Base-by-base conservation (phyloP, 495 filamentous ascomycete species). In the Coniosporium apollinis region DNA sequence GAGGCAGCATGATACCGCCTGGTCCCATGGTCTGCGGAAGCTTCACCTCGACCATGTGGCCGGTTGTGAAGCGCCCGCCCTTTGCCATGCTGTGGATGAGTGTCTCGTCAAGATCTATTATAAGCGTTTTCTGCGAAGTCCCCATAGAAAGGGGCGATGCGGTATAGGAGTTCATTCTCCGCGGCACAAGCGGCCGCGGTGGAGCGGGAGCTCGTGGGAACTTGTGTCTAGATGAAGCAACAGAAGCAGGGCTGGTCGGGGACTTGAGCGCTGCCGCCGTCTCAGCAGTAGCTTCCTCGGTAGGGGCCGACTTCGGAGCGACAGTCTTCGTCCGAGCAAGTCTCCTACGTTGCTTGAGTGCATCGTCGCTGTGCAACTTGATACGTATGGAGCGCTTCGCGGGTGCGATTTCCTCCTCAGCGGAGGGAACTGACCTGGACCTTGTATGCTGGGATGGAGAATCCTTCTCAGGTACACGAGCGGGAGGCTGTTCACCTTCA, bases 41-140 rank as follows among this genome's bases (percentile, higher is more conserved):
- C 48, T 87, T 89, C 45, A 97, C 89, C 60, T 97, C 89, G 21
- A 97, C 87, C 89, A 96, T 96, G 57, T 97, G 91, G 16, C 89
- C 89, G 18, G 81, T 86, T 45, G 77, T 82, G 84, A 93, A 94
- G 26, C 85, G 72, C 22, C 87, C 86, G 19, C 89, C 89, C 54
- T 94, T 94, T 30, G 87, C 83, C 59, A 94, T 77, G 52, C 84
- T 93, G 61, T 97, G 89, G 48, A 97, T 96, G 34, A 97, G 61
- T 0, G 89, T 97, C 51, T 97, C 89, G 54, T 97, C 89, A 11
- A 97, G 70, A 52, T 97, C 89, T 19, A 97, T 66, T 45, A 97
- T 87, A 39, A 97, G 56, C 2, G 89, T 96, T 59, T 97, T 97
- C 51, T 86, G 77, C 45, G 62, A 54, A 51, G 57, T 55, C 48